These are phyloP conservation scores for Ophiosphaerella korrae DNA, from an alignment of 2,329 filamentous ascomycete genomes.

Conservation along the genomic window DNA sequence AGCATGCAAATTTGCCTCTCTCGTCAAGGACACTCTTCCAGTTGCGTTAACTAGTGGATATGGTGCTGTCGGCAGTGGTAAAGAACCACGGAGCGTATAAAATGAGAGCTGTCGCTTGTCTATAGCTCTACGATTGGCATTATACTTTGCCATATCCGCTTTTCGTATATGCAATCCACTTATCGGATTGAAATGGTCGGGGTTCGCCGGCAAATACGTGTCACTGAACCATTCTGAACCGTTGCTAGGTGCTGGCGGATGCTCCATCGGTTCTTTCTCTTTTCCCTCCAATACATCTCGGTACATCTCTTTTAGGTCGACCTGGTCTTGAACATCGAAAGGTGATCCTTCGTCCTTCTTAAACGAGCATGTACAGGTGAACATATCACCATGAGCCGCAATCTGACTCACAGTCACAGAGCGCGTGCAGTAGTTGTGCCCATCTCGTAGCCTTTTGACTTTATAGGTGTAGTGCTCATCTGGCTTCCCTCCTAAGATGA, in stretches of 20 bases:
- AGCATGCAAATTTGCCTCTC: conserved; percentile 58
- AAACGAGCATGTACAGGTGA: conserved; percentile 60
- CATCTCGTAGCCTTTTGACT: conserved; percentile 57
- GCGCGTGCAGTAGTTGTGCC: conserved; percentile 58
- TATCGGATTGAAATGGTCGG: conserved; percentile 48
- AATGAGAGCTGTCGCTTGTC: conserved; percentile 44
- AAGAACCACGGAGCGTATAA: conserved; percentile 40
- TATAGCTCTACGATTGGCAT: conserved; percentile 44
- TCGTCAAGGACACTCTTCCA: conserved; percentile 8
- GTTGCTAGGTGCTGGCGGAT: conserved; percentile 23
- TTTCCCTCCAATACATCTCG: conserved; percentile 40
- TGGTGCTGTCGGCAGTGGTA: conserved; percentile 34
- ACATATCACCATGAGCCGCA: conserved; percentile 53
- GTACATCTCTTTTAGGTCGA: conserved; percentile 46
- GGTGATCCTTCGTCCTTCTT: conserved; percentile 51
- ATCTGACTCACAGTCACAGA: conserved; percentile 58
- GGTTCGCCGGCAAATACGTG: conserved; percentile 36
- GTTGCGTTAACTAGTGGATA: conserved; percentile 16
- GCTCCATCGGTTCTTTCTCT: conserved; percentile 35
- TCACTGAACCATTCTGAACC: conserved; percentile 35
- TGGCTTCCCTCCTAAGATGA: conserved; percentile 55
- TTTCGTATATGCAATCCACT: conserved; percentile 57
- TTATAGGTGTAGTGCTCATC: conserved; percentile 58
- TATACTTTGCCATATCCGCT: conserved; percentile 59
- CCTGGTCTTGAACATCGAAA: conserved; percentile 40